These are phyloP conservation scores for Drechmeria coniospora DNA, from an alignment of 2,329 filamentous ascomycete species.

Conservation along the genomic window DNA sequence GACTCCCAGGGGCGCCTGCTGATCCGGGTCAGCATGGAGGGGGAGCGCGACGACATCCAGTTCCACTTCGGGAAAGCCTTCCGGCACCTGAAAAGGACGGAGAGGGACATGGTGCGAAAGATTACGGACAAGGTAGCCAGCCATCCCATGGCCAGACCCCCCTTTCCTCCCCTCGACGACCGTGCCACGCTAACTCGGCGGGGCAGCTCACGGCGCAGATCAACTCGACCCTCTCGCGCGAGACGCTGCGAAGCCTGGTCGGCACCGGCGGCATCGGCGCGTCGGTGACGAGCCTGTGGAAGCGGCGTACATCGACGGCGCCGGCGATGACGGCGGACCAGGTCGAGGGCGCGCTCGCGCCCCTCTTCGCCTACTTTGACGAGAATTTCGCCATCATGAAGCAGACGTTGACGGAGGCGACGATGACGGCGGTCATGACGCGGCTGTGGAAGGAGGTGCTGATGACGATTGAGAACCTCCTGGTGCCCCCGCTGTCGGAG, in stretches of 20 bases:
- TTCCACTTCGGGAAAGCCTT: slow-evolving; percentile 98
- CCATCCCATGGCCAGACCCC: background rate
- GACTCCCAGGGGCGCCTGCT: slow-evolving; percentile 87
- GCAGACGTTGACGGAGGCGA: slow-evolving; percentile 79
- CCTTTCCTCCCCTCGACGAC: no score
- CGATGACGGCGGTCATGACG: slow-evolving; percentile 99
- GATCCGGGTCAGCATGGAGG: slow-evolving; percentile 93
- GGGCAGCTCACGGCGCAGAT: slow-evolving; percentile 78
- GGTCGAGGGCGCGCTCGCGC: slow-evolving; percentile 65
- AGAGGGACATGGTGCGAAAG: slow-evolving; percentile 94
- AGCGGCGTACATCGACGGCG: slow-evolving; percentile 38
- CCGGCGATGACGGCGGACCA: slow-evolving; percentile 53
- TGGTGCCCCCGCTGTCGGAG: slow-evolving; percentile 88
- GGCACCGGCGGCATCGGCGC: slow-evolving; percentile 55
- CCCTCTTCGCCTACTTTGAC: slow-evolving; percentile 87
- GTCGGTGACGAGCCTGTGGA: slow-evolving; percentile 55
- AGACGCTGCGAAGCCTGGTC: slow-evolving; percentile 61
- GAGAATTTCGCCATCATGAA: slow-evolving; percentile 99
- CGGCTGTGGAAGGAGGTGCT: slow-evolving; percentile 95
- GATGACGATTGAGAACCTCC: slow-evolving; percentile 72
- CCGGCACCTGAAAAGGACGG: slow-evolving; percentile 82
- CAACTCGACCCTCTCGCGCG: slow-evolving; percentile 69
- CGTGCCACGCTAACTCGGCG: slow-evolving; percentile 1
- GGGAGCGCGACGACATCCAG: slow-evolving; percentile 93
- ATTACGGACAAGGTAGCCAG: slow-evolving; percentile 81